Evolutionary conservation across 2,329 filamentous ascomycete genomes (phyloP).

Genomic region (Xylaria sp.): DNA sequence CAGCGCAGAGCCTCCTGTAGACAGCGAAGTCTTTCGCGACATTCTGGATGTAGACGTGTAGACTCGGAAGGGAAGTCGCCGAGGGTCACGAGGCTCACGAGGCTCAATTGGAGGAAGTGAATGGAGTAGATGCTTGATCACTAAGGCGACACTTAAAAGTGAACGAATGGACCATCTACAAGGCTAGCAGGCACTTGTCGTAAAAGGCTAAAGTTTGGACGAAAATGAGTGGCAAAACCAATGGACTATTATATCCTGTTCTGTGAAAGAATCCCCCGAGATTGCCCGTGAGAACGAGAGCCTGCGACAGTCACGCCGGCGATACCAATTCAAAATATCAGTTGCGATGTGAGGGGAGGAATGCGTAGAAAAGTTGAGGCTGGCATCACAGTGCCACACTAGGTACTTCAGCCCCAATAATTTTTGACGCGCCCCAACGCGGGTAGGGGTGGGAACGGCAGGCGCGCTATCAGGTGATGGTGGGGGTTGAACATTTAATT

Average conservation of each 20-base stretch:
- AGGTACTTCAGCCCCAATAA: not conserved
- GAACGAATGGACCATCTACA: not conserved
- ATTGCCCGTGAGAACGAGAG: not conserved
- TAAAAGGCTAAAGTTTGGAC: not conserved
- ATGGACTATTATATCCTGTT: not conserved
- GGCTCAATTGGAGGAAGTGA: not conserved
- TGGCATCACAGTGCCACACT: not conserved
- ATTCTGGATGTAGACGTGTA: slow-evolving; percentile 7
- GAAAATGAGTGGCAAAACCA: not conserved
- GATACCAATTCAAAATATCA: not conserved
- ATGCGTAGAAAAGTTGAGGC: not conserved
- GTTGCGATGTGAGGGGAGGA: not conserved
- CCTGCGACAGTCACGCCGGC: not conserved
- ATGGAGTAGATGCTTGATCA: not conserved
- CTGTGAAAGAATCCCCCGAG: not conserved
- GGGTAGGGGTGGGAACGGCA: slow-evolving; percentile 22
- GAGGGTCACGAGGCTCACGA: not conserved
- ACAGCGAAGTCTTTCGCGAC: slow-evolving; percentile 4
- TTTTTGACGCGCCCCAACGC: not conserved
- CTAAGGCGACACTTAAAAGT: not conserved
- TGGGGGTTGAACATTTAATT: slow-evolving; percentile 12
- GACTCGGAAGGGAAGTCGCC: not conserved
- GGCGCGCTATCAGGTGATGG: slow-evolving; percentile 38
- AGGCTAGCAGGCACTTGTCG: not conserved
- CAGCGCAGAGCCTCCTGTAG: slow-evolving; percentile 17